These are phyloP conservation scores for Chaetoceros tenuissimus DNA, from an alignment of 108 stramenopile genomes.

Conservation along the genomic window DNA sequence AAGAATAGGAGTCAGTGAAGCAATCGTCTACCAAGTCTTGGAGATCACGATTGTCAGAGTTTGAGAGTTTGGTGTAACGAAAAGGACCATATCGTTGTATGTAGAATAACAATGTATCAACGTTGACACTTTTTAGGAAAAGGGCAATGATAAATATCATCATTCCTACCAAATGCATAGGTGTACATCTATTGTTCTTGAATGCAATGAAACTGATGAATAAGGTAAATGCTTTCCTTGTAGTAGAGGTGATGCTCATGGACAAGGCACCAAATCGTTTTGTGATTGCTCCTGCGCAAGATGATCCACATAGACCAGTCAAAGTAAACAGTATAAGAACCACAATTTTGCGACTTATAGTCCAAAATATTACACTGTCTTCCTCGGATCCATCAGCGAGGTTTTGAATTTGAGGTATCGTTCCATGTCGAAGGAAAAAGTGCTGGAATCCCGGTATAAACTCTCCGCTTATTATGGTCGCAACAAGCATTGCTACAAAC, in stretches of 20 bases:
- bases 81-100: too few relatives aligned
- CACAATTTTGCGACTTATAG: neutral
- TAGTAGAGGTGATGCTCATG: conserved; percentile 15
- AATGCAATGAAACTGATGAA: conserved; percentile 21
- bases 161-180: conserved; percentile 9
- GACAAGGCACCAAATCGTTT: conserved; percentile 20
- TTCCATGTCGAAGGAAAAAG: conserved; percentile 7
- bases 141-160: conserved; percentile 10
- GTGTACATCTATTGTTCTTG: conserved; percentile 10
- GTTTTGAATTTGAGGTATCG: conserved; percentile 7
- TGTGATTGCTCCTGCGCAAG: conserved; percentile 22
- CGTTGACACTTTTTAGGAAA: conserved; percentile 10
- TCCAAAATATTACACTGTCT: neutral
- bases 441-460: conserved; percentile 2
- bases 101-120: too few relatives aligned
- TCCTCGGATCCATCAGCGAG: too few relatives aligned
- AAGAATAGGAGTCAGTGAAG: too few relatives aligned
- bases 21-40: too few relatives aligned
- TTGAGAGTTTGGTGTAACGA: too few relatives aligned
- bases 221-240: conserved; percentile 18
- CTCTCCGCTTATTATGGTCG: neutral
- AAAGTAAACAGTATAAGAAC: conserved; percentile 8
- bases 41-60: too few relatives aligned
- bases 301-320: conserved; percentile 12
- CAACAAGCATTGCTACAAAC: conserved; percentile 1